Evolutionary conservation across 805 yeast species (phyloP), one percentile per base, ranked within the genome.

Genomic region (Aciculoconidium aculeatum): DNA sequence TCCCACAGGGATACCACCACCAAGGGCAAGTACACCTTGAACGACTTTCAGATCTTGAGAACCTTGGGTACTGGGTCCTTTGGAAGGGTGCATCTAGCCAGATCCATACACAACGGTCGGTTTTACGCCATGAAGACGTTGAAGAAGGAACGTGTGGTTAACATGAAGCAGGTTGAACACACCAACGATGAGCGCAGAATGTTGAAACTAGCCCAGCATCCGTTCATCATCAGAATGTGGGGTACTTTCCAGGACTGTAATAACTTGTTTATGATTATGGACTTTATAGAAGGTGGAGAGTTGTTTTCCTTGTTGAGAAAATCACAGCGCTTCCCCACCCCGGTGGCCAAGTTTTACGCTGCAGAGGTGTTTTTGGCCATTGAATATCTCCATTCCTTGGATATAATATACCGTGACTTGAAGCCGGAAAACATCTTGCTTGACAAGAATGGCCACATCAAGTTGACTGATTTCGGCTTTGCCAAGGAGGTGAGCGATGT

Each of bases 281-380:
- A 74, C 45, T 74, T 72, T 51, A 72, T 74, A 43, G 80, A 74
- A 49, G 80, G 80, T 14, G 80, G 80, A 15, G 80, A 74, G 50
- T 58, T 74, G 29, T 74, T 74, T 41, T 67, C 75, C 3, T 49
- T 74, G 24, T 58, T 74, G 39, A 52, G 80, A 37, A 73, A 73
- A 45, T 70, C 77, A 5, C 77, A 71, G 43, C 52, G 75, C 22
- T 74, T 74, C 41, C 80, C 80, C 5, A 73, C 72, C 22, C 80
- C 77, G 1, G 80, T 74, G 21, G 79, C 78, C 22, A 74, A 74
- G 43, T 74, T 74, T 43, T 74, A 74, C 47, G 77, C 80, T 1
- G 80, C 80, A 2, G 80, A 74, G 44, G 79, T 73, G 17, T 63
- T 70, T 16, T 55, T 74, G 38, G 77, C 80, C 5, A 55, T 74